These are phyloP conservation scores for Entoloma clypeatum DNA, from an alignment of 1,284 basidiomycete species.

Conservation along the genomic window DNA sequence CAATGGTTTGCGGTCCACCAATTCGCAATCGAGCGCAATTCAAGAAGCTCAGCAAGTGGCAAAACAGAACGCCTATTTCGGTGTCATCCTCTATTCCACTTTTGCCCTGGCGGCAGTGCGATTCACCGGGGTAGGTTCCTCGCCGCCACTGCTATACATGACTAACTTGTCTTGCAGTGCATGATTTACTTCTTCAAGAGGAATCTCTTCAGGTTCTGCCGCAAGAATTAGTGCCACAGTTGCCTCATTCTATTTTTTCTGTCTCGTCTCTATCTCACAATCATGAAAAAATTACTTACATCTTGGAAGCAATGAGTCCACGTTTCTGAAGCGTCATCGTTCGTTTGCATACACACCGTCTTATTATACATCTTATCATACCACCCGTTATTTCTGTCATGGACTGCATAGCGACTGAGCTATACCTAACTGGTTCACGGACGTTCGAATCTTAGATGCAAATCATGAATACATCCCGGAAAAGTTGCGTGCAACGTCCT, in stretches of 20 bases:
- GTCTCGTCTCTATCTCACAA: slow-evolving; percentile 11
- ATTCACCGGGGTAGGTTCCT: slow-evolving; percentile 72
- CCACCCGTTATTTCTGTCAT: slow-evolving; percentile 1
- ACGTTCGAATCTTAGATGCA: slow-evolving; percentile 9
- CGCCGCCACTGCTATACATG: neutral
- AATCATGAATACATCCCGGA: slow-evolving; percentile 53
- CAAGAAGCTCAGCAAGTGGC: slow-evolving; percentile 44
- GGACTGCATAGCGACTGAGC: slow-evolving; percentile 10
- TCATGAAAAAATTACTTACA: slow-evolving; percentile 5
- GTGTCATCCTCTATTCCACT: slow-evolving; percentile 85
- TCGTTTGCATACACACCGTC: too few species aligned
- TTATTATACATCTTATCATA: too few species aligned
- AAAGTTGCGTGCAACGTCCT: slow-evolving; percentile 27
- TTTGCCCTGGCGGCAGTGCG: slow-evolving; percentile 80
- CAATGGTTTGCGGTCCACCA: slow-evolving; percentile 60
- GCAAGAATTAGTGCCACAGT: slow-evolving; percentile 52
- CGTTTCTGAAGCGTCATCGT: neutral
- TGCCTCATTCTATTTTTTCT: slow-evolving; percentile 7
- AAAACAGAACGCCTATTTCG: slow-evolving; percentile 80
- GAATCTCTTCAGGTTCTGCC: slow-evolving; percentile 79
- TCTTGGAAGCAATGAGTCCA: neutral
- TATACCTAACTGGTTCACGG: slow-evolving; percentile 7
- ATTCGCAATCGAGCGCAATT: slow-evolving; percentile 31
- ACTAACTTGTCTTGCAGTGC: slow-evolving; percentile 48
- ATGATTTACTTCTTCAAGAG: slow-evolving; percentile 80